Percentiles rank a stretch among this genome's conserved stretches.
phyloP scores from a whole-genome alignment of 192 early-diverging fungal genomes.

The Geranomyces variabilis region DNA sequence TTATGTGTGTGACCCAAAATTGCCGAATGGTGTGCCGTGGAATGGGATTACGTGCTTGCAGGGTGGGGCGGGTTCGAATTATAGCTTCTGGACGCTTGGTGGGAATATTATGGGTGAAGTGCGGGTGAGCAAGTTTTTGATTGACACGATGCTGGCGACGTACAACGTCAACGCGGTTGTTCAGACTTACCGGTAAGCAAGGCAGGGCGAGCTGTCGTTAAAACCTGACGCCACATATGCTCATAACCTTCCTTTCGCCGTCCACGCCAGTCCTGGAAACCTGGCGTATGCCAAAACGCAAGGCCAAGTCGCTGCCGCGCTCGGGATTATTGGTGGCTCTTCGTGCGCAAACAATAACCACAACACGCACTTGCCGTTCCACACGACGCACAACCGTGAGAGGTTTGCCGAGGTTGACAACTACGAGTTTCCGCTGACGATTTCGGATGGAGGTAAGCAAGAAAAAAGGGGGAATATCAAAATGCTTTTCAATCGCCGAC shows the following conservation, averaged over 20 bases:
- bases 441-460: neutral
- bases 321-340: slow-evolving; percentile 5
- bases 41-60: slow-evolving; percentile 1
- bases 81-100: neutral
- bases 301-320: neutral
- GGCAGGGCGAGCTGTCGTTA: neutral
- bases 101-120: neutral
- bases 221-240: neutral
- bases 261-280: slow-evolving; percentile 9
- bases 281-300: neutral
- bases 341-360: slow-evolving; percentile 7
- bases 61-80: slow-evolving; percentile 5
- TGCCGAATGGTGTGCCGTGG: neutral
- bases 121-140: neutral
- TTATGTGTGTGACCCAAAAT: neutral
- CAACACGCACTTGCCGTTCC: slow-evolving; percentile 10
- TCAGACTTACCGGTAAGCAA: slow-evolving; percentile 2
- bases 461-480: too few species aligned
- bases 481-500: too few species aligned
- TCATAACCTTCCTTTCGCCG: too few species aligned
- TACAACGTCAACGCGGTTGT: neutral
- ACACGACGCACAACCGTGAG: slow-evolving; percentile 13
- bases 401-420: slow-evolving; percentile 11
- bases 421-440: slow-evolving; percentile 12
- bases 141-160: neutral